Conservation (phyloP, 257 asterid genomes). For the Solanum clarkiae region DNA sequence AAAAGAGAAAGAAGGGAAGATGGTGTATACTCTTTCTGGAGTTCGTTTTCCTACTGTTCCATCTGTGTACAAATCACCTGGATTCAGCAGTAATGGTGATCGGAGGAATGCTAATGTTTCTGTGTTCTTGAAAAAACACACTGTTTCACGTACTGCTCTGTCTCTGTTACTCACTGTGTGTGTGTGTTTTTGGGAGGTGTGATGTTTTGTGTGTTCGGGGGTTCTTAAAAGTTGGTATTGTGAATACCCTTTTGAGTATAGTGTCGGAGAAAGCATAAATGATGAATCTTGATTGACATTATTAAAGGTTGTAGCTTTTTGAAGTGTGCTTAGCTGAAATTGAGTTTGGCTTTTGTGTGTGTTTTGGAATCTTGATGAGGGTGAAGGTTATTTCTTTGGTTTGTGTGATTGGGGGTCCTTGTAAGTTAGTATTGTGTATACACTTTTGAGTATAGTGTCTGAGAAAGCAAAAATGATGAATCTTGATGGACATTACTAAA, state of each 20-base stretch:
- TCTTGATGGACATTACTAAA: background rate
- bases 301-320: background rate
- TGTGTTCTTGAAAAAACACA: slow-evolving; percentile 19
- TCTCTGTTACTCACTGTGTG: background rate
- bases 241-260: background rate
- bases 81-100: slow-evolving; percentile 18
- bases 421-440: background rate
- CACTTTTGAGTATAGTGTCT: background rate
- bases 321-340: background rate
- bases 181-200: background rate
- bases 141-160: slow-evolving; percentile 26
- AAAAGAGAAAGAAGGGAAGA: background rate
- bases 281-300: background rate
- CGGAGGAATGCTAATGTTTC: slow-evolving; percentile 15
- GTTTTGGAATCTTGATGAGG: background rate
- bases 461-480: background rate
- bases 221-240: background rate
- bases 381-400: background rate
- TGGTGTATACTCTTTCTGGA: slow-evolving; percentile 65
- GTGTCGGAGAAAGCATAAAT: background rate
- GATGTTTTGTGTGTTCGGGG: background rate
- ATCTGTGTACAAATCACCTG: slow-evolving; percentile 26
- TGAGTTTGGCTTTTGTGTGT: background rate
- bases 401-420: background rate
- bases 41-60: slow-evolving; percentile 49